Conservation (phyloP, 1,284 basidiomycete species). For the Microstroma glucosiphilum region DNA sequence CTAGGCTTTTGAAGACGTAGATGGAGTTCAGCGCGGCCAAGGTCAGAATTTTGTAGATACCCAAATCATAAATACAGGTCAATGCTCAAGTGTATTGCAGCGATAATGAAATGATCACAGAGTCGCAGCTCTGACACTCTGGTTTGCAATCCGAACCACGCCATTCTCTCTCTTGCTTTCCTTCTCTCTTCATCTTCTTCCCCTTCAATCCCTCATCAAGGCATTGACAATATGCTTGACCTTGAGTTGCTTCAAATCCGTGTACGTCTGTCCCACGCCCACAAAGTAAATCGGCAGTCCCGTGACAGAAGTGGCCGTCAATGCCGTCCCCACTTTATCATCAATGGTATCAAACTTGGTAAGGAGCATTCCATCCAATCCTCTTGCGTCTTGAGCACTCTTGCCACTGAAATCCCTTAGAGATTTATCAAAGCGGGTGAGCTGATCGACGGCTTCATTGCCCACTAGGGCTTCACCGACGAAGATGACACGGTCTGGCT, state of each 20-base stretch:
- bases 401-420: slow-evolving; percentile 48
- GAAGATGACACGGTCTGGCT: slow-evolving; percentile 50
- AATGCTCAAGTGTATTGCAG: no score
- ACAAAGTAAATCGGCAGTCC: slow-evolving; percentile 49
- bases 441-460: slow-evolving; percentile 49
- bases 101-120: no score
- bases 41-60: no score
- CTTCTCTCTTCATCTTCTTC: background rate
- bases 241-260: slow-evolving; percentile 45
- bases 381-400: slow-evolving; percentile 17
- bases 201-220: slow-evolving; percentile 36
- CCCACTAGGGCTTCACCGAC: slow-evolving; percentile 50
- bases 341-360: slow-evolving; percentile 49
- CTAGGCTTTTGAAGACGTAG: background rate
- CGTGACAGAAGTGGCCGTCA: slow-evolving; percentile 45
- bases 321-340: slow-evolving; percentile 48
- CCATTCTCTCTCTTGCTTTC: background rate
- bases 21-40: background rate
- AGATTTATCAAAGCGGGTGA: slow-evolving; percentile 45
- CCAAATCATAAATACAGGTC: no score
- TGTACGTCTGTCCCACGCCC: slow-evolving; percentile 49
- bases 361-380: slow-evolving; percentile 46
- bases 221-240: slow-evolving; percentile 49
- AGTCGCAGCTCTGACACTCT: no score
- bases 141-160: no score